Percentiles rank a stretch among this genome's conserved stretches.
Conservation (phyloP, 805 yeast species). For the Sugiyamaella americana region DNA sequence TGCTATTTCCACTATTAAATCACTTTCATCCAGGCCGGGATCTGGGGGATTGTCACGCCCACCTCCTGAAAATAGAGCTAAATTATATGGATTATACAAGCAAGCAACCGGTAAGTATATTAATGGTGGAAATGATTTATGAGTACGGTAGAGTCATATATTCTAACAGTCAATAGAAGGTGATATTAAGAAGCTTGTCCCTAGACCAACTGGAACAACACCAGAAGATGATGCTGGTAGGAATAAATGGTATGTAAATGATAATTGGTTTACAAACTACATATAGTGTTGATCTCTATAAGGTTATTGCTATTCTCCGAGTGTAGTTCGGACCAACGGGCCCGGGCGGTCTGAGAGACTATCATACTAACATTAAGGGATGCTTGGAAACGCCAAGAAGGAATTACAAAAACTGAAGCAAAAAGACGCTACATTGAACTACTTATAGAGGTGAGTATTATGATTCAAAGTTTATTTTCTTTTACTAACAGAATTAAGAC, state of each 20-base stretch:
- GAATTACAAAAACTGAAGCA: constrained; percentile 63
- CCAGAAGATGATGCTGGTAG: constrained; percentile 62
- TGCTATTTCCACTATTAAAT: constrained; percentile 73
- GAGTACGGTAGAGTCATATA: background rate
- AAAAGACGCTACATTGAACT: constrained; percentile 62
- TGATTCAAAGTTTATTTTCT: background rate
- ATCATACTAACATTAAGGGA: constrained; percentile 34
- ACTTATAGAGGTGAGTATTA: constrained; percentile 42
- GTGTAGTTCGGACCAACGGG: too few relatives aligned
- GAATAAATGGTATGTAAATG: constrained; percentile 49
- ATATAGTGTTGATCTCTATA: too few relatives aligned
- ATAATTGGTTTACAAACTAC: too few relatives aligned
- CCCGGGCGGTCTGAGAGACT: background rate
- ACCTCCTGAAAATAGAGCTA: constrained; percentile 61
- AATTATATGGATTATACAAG: constrained; percentile 74
- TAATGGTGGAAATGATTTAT: too few relatives aligned
- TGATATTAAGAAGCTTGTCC: constrained; percentile 62
- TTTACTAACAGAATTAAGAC: constrained; percentile 31
- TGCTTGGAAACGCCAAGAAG: constrained; percentile 76
- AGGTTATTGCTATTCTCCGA: too few relatives aligned
- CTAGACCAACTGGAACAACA: constrained; percentile 54
- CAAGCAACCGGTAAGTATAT: constrained; percentile 60
- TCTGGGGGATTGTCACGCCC: constrained; percentile 67
- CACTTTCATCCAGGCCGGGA: constrained; percentile 59
- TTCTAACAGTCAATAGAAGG: constrained; percentile 44